Conservation (phyloP, 1,139 yeast species). For the Blastobotrys aristatus region DNA sequence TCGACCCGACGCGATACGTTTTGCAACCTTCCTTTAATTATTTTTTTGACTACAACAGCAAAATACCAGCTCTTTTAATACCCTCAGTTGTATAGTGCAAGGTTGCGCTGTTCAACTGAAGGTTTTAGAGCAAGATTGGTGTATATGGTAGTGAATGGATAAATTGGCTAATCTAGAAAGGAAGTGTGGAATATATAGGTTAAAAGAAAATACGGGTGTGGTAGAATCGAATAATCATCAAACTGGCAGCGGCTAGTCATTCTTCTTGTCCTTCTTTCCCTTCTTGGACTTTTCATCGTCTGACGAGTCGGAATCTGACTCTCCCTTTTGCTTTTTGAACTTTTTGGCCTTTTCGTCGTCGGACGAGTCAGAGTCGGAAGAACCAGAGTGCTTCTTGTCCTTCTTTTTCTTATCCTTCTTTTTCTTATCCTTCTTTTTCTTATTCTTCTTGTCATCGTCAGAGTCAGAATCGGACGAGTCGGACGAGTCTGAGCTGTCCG, state of each 20-base stretch:
- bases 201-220: too few relatives aligned
- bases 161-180: too few relatives aligned
- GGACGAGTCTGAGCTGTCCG: background rate
- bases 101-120: conserved; percentile 3
- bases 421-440: too few relatives aligned
- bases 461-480: background rate
- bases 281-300: background rate
- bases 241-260: background rate
- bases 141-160: too few relatives aligned
- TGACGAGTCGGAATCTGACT: background rate
- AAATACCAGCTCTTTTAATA: background rate
- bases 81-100: conserved; percentile 4
- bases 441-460: background rate
- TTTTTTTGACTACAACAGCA: too few relatives aligned
- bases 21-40: too few relatives aligned
- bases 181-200: too few relatives aligned
- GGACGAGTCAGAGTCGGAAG: background rate
- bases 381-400: background rate
- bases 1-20: too few relatives aligned
- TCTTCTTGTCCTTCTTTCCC: background rate
- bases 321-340: background rate
- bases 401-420: too few relatives aligned
- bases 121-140: too few relatives aligned
- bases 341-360: background rate
- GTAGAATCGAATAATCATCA: background rate